Conservation (phyloP, 1,284 basidiomycete genomes). For the Irpex sp. region DNA sequence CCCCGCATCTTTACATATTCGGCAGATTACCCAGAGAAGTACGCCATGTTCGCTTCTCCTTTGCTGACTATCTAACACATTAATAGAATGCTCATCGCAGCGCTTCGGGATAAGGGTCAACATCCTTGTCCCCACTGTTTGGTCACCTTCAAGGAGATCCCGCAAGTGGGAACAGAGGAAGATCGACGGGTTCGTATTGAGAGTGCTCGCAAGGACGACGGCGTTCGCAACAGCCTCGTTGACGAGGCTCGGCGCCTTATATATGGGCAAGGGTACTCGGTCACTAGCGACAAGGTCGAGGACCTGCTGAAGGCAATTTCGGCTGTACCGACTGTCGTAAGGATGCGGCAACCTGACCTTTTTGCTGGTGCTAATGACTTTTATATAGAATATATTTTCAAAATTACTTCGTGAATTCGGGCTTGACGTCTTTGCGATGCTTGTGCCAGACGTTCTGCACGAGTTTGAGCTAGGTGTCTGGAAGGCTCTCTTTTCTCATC, state of each 20-base stretch:
- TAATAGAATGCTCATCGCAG: neutral
- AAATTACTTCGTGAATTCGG: neutral
- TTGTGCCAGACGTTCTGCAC: slow-evolving; percentile 34
- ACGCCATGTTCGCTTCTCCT: no score
- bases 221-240: no score
- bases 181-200: no score
- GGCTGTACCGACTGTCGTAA: no score
- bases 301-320: no score
- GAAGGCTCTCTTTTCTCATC: slow-evolving; percentile 31
- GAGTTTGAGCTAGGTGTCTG: slow-evolving; percentile 37
- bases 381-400: neutral
- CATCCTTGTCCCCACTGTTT: neutral
- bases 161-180: no score
- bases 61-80: no score
- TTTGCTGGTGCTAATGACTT: no score
- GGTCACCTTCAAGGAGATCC: neutral
- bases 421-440: slow-evolving; percentile 24
- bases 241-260: neutral
- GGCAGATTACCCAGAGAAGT: slow-evolving; percentile 42
- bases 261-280: neutral
- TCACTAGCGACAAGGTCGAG: neutral
- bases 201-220: no score
- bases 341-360: no score
- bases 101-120: neutral
- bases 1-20: slow-evolving; percentile 28